Percentiles rank a stretch among this genome's conserved stretches.
Evolutionary conservation across 441 rosid species (phyloP).

Genomic region (Flueggea neowawraea): DNA sequence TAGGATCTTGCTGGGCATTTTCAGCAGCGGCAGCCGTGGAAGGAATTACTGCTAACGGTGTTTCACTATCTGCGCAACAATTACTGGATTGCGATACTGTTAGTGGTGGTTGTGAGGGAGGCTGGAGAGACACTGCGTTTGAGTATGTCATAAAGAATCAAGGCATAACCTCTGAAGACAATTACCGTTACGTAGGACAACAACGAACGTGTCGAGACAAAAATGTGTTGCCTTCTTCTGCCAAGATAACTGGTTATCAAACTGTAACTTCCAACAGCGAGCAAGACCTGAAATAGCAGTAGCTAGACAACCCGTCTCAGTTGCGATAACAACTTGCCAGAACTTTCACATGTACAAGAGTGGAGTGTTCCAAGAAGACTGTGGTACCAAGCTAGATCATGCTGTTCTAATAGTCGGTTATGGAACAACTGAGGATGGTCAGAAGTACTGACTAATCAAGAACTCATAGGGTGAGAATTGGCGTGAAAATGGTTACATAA

Average conservation of each 20-base stretch:
- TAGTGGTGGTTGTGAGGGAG: slow-evolving; percentile 75
- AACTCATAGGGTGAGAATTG: no score
- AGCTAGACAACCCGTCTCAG: slow-evolving; percentile 75
- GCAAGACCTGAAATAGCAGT: slow-evolving; percentile 53
- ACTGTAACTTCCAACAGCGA: slow-evolving; percentile 45
- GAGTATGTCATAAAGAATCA: slow-evolving; percentile 56
- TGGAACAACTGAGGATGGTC: slow-evolving; percentile 46
- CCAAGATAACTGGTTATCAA: slow-evolving; percentile 51
- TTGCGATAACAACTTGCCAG: slow-evolving; percentile 58
- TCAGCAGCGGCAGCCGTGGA: slow-evolving; percentile 75
- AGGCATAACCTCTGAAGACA: slow-evolving; percentile 52
- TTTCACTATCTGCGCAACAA: slow-evolving; percentile 66
- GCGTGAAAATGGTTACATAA: slow-evolving; percentile 35
- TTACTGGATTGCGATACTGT: slow-evolving; percentile 69
- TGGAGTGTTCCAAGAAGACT: slow-evolving; percentile 65
- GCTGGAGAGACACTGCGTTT: slow-evolving; percentile 67
- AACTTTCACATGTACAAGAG: slow-evolving; percentile 69
- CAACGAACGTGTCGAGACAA: slow-evolving; percentile 36
- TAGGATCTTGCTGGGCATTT: slow-evolving; percentile 89
- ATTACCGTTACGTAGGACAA: slow-evolving; percentile 44
- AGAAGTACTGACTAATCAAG: background rate
- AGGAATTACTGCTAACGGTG: slow-evolving; percentile 55
- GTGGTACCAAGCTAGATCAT: slow-evolving; percentile 60
- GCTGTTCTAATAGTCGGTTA: slow-evolving; percentile 72
- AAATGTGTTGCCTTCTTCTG: slow-evolving; percentile 27